Conservation (phyloP, 768 basidiomycete genomes). For the Leccinum broughii region DNA sequence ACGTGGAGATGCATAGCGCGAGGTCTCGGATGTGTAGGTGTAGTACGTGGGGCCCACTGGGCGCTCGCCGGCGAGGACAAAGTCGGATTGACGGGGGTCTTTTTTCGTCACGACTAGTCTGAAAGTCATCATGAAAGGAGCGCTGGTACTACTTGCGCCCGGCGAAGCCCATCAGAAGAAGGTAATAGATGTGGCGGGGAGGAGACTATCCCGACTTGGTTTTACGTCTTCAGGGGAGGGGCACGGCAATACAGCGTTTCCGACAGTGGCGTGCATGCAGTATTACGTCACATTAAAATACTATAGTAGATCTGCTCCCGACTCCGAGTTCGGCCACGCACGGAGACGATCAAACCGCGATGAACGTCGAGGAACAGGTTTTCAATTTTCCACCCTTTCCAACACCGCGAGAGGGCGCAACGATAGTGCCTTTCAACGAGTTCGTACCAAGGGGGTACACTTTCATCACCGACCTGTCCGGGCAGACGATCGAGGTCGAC, state of each 20-base stretch:
- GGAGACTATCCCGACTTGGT: neutral
- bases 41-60: constrained; percentile 16
- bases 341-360: neutral
- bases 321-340: neutral
- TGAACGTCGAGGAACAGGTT: neutral
- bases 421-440: constrained; percentile 43
- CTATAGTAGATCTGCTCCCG: neutral
- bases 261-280: neutral
- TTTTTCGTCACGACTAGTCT: constrained; percentile 23
- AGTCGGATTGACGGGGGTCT: constrained; percentile 30
- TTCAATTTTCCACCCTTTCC: constrained; percentile 52
- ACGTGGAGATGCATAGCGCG: neutral
- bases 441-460: constrained; percentile 35
- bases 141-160: neutral
- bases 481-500: constrained; percentile 28
- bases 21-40: constrained; percentile 2
- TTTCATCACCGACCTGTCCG: constrained; percentile 4
- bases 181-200: neutral
- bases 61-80: constrained; percentile 12
- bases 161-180: neutral
- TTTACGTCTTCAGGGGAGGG: neutral
- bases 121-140: constrained; percentile 20
- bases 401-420: constrained; percentile 37
- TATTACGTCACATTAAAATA: neutral
- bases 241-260: neutral